Evolutionary conservation across 2,329 filamentous ascomycete genomes (phyloP).

Genomic region (Dactylellina cionopaga): DNA sequence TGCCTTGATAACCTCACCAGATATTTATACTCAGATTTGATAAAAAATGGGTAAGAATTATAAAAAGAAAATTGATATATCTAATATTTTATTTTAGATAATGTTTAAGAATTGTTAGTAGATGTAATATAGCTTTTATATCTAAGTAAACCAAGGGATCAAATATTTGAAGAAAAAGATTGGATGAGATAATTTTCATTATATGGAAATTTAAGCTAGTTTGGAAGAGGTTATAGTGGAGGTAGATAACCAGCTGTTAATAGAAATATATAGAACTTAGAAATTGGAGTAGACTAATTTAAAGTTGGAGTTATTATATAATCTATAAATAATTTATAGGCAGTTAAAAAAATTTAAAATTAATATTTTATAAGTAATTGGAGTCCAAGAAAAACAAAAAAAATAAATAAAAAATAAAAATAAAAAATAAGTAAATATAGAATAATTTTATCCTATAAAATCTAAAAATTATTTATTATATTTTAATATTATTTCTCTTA

Average conservation of each 20-base stretch:
- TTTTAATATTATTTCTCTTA: conserved; percentile 28
- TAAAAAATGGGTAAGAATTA: conserved; percentile 31
- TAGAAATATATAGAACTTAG: conserved; percentile 34
- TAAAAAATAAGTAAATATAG: conserved; percentile 69
- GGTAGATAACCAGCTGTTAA: conserved; percentile 52
- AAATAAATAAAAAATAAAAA: conserved; percentile 73
- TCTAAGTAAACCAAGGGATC: conserved; percentile 72
- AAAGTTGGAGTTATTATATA: conserved; percentile 43
- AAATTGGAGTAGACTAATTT: not conserved
- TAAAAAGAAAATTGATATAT: conserved; percentile 61
- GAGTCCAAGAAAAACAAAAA: conserved; percentile 72
- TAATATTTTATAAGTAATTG: not conserved
- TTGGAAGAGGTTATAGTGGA: conserved; percentile 66
- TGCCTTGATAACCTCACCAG: conserved; percentile 63
- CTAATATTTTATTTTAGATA: conserved; percentile 70
- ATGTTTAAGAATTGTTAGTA: conserved; percentile 69
- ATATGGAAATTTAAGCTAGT: conserved; percentile 65
- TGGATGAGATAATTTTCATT: conserved; percentile 62
- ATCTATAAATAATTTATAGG: conserved; percentile 57
- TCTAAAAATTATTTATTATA: conserved; percentile 63
- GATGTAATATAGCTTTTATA: conserved; percentile 64
- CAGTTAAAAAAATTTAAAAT: conserved; percentile 58
- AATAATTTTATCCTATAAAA: conserved; percentile 62
- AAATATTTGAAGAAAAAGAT: conserved; percentile 61
- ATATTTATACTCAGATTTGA: conserved; percentile 69